Base-by-base conservation (phyloP, 1,284 basidiomycete species). In the Lignosus rhinocerotis region DNA sequence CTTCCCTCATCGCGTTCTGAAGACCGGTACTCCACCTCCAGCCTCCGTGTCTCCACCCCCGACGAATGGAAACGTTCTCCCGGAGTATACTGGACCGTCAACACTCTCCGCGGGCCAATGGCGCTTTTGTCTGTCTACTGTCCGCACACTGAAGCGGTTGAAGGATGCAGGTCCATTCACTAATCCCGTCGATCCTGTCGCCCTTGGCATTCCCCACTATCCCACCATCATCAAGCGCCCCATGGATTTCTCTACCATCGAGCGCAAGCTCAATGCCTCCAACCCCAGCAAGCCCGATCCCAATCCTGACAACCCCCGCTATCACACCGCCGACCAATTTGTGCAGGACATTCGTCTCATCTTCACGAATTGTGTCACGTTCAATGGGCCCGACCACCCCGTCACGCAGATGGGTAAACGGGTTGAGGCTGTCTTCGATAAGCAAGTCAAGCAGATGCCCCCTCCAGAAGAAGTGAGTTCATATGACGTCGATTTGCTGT, bases 161-260 rank as follows among this genome's bases (percentile, higher is more conserved):
- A 93, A 93, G 71, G 94, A 96, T 55, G 86, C 94, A 0, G 73
- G 72, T 7, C 87, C 94, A 1, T 99, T 99, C 77, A 75, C 92
- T 53, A 80, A 80, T 54, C 96, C 97, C 17, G 97, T 99, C 59
- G 96, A 99, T 71, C 83, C 88, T n/a, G 82, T 96, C 63, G 89
- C 86, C 1, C 84, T 98, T 63, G 88, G 88, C 66, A 92, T 99
- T 61, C 97, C 95, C 12, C 94, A 96, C 71, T 99, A 99, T 70
- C 84, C 84, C 46, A 82, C 82, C 55, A 87, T 98, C 70, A 87
- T 99, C 76, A 91, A 88, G 68, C 84, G 83, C 34, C 97, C 97
- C 0, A 98, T 98, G 93, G 97, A 99, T 73, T 84, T 99, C 51
- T 83, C 86, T n/a, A 97, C 96, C 21, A 85, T 98, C 62, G 96